These are phyloP conservation scores for Yarrowia phangngaensis DNA, from an alignment of 805 yeast genomes.

Conservation along the genomic window DNA sequence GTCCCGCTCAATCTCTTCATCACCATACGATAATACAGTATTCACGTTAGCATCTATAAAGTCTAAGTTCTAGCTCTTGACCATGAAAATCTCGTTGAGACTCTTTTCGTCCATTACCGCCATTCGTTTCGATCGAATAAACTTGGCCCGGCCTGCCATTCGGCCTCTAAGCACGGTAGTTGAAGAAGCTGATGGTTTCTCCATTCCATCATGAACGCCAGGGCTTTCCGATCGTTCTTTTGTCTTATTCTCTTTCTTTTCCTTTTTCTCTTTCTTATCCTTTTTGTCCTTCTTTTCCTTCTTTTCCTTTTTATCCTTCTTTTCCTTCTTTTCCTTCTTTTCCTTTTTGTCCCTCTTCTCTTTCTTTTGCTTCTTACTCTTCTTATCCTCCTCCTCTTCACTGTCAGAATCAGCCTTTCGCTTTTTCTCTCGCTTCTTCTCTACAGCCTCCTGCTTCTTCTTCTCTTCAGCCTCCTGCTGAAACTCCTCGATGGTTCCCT, in stretches of 20 bases:
- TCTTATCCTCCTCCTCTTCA: constrained; percentile 32
- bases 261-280: constrained; percentile 37
- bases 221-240: constrained; percentile 30
- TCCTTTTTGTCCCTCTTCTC: constrained; percentile 35
- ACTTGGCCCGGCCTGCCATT: constrained; percentile 73
- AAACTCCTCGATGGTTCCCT: constrained; percentile 72
- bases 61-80: constrained; percentile 37
- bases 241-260: constrained; percentile 36
- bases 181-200: constrained; percentile 30
- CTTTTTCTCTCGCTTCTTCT: constrained; percentile 32
- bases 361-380: constrained; percentile 33
- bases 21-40: too few species aligned
- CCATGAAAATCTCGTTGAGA: constrained; percentile 89
- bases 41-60: constrained; percentile 23
- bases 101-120: constrained; percentile 88
- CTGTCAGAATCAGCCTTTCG: too few species aligned
- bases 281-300: constrained; percentile 34
- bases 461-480: constrained; percentile 38
- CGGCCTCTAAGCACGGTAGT: constrained; percentile 48
- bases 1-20: constrained; percentile 4
- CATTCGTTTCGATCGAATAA: constrained; percentile 86
- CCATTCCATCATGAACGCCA: constrained; percentile 36
- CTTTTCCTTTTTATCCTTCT: constrained; percentile 34
- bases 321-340: constrained; percentile 36
- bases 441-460: constrained; percentile 28